phyloP scores from a whole-genome alignment of 331 rosid genomes.

The Acacia pycnantha region DNA sequence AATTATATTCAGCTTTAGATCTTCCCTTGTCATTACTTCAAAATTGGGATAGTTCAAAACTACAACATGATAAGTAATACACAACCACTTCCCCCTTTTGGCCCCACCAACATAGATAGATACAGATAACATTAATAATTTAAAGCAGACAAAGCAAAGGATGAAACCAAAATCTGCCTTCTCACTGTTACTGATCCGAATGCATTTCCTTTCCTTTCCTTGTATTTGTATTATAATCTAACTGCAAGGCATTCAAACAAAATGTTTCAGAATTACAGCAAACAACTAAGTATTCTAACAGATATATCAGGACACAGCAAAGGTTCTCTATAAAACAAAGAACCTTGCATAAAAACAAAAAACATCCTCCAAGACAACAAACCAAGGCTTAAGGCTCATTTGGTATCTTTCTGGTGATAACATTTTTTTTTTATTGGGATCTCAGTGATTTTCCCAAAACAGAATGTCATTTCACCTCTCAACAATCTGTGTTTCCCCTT shows the following conservation, averaged over 20 bases:
- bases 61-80: background rate
- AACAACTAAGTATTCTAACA: background rate
- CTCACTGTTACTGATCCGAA: constrained; percentile 15
- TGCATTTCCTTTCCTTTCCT: constrained; percentile 28
- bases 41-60: background rate
- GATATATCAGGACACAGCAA: background rate
- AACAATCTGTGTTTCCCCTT: background rate
- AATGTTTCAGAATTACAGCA: background rate
- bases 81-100: background rate
- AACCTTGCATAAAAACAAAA: background rate
- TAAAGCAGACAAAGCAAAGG: background rate
- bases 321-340: background rate
- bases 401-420: background rate
- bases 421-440: too few relatives aligned
- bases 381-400: background rate
- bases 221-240: background rate
- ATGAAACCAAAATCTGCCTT: constrained; percentile 1
- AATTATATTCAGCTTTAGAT: background rate
- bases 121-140: background rate
- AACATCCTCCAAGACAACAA: background rate
- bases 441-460: too few relatives aligned
- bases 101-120: background rate
- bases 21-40: background rate
- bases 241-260: background rate
- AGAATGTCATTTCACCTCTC: background rate